Conservation (phyloP, 371 early-diverging fungal species). For the Rhizopus sp. region DNA sequence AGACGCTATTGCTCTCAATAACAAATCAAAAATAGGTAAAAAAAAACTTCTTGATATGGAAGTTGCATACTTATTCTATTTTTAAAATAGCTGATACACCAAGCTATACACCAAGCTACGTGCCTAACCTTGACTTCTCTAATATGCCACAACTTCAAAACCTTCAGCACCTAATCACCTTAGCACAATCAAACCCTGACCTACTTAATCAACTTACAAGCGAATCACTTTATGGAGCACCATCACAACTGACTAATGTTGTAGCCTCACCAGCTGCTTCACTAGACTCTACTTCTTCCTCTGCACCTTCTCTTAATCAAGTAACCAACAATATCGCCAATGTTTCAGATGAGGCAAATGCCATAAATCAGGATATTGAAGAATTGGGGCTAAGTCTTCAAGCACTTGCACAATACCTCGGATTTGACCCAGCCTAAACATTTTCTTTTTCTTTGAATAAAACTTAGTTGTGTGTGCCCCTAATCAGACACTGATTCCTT, state of each 20-base stretch:
- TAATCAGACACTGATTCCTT: too few species aligned
- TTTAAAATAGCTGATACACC: background rate
- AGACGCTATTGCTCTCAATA: slow-evolving; percentile 34
- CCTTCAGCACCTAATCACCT: slow-evolving; percentile 25
- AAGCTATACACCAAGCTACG: too few species aligned
- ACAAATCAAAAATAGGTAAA: slow-evolving; percentile 29
- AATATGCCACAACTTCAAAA: slow-evolving; percentile 28
- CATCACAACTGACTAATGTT: background rate
- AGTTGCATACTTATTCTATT: background rate
- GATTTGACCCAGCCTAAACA: slow-evolving; percentile 33
- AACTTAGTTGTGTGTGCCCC: background rate
- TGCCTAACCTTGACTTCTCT: slow-evolving; percentile 8
- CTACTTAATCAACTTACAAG: slow-evolving; percentile 27
- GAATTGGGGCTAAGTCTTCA: slow-evolving; percentile 38
- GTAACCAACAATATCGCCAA: slow-evolving; percentile 27
- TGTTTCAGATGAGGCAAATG: slow-evolving; percentile 29
- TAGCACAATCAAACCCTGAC: slow-evolving; percentile 37
- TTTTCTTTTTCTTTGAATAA: background rate
- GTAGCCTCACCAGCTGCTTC: background rate
- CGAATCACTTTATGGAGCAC: slow-evolving; percentile 14
- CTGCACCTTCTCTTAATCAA: slow-evolving; percentile 13
- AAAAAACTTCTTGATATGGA: background rate
- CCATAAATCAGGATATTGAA: slow-evolving; percentile 41
- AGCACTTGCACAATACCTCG: slow-evolving; percentile 43
- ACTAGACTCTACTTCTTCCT: background rate